Conservation (phyloP, 2,329 filamentous ascomycete genomes). For the Colletotrichum orbiculare region DNA sequence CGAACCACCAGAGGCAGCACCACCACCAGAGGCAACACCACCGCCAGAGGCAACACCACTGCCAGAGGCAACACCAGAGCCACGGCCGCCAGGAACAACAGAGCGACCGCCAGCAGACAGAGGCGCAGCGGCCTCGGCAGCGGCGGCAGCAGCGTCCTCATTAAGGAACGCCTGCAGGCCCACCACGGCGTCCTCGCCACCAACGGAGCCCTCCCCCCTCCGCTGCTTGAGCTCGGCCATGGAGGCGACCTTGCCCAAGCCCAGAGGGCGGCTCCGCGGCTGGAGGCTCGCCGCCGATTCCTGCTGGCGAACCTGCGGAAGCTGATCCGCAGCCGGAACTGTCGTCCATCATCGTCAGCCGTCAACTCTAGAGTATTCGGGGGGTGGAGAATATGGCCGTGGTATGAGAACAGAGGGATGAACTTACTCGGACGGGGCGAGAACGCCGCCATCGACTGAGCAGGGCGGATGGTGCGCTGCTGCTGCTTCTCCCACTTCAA, state of each 20-base stretch:
- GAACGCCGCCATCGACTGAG: slow-evolving; percentile 13
- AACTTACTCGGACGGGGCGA: slow-evolving; percentile 18
- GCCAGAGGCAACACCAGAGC: not conserved
- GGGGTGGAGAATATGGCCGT: not conserved
- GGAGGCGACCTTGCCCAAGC: slow-evolving; percentile 25
- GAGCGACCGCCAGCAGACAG: not conserved
- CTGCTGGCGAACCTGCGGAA: not conserved
- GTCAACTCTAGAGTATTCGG: not conserved
- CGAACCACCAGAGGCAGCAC: not conserved
- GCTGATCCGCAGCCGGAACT: slow-evolving; percentile 16
- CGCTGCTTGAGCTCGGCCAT: slow-evolving; percentile 31
- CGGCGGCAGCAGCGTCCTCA: not conserved
- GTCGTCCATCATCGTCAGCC: not conserved
- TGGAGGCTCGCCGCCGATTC: slow-evolving; percentile 4
- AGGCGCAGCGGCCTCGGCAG: not conserved
- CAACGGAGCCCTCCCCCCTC: slow-evolving; percentile 4
- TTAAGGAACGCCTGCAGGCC: slow-evolving; percentile 29
- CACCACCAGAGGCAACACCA: not conserved
- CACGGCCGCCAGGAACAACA: not conserved
- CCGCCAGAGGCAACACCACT: not conserved
- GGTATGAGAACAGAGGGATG: not conserved
- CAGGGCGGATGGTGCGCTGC: slow-evolving; percentile 14
- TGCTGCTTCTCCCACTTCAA: too few relatives aligned
- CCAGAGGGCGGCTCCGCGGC: slow-evolving; percentile 4
- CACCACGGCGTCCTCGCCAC: slow-evolving; percentile 18